Evolutionary conservation across 495 filamentous ascomycete genomes (phyloP), one percentile per base, ranked within the genome.

Genomic region (Penicillium desertorum): DNA sequence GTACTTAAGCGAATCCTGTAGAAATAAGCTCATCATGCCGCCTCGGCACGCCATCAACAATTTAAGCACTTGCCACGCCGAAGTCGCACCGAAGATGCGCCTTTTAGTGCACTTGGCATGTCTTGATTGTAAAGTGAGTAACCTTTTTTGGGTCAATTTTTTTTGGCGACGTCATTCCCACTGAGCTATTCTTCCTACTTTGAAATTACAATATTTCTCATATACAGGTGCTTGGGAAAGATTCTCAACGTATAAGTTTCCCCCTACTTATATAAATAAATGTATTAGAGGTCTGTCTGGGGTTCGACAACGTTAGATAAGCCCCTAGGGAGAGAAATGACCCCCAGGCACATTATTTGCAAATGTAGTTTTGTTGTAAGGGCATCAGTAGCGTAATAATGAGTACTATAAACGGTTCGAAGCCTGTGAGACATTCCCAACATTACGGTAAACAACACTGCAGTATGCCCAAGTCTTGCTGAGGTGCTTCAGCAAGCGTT

Each of bases 61-160:
- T 51, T 49, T 37, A 51, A 37, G 42, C 29, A 44, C 22, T 23
- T 51, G 17, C 34, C 32, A 49, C 51, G n/a, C 51, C 57, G 57
- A 54, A 20, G n/a, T 27, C 45, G 16, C 22, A 2, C 57, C 57
- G 51, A 59, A 49, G 51, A 47, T 59, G 22, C 34, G 27, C 57
- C 48, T 37, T n/a, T 12, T 12, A 14, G 30, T 22, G 29, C n/a
- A 39, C 16, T 39, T 39, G 36, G 36, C 36, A 47, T 34, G 10
- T 34, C 10, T 29, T 12, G 12, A 23, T 41, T 44, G 54, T 32
- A 47, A 46, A 17, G 16, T 41, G 22, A 36, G 19, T 27, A 49
- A 14, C 14, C 11, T 22, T 30, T 57, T 36, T 5, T 25, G 23
- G 23, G 5, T 25, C 23, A 25, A 23, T 23, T 23, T 4, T 4